Base-by-base conservation (phyloP, 2,329 filamentous ascomycete species). In the Fusarium albosuccineum region DNA sequence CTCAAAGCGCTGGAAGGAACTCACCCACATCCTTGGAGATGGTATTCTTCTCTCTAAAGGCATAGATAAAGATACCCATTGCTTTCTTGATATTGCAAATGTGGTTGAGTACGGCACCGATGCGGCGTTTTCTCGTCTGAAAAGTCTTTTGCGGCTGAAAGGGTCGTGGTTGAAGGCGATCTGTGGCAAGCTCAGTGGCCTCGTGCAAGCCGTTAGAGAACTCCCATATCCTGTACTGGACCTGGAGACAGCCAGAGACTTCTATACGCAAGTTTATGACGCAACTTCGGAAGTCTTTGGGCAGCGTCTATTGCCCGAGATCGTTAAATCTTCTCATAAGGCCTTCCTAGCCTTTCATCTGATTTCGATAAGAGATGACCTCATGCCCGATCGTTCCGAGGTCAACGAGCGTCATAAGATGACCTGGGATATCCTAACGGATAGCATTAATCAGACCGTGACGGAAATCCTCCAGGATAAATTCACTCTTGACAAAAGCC, bases 41-140 rank as follows among this genome's bases (percentile, higher is more conserved):
- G 44, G 44, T 11, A 46, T 46, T 33, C 44, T 46, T 46, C 27
- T 46, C 14, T 9, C 44, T 16, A 16, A 27, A 26, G 33, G 8
- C 14, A 10, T 11, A 8, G 44, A 16, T 16, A 5, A 17, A 4
- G 5, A 46, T 46, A n/a, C 8, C 27, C 27, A 46, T 11, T 30
- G 26, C 26, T 46, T 46, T 46, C 44, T 46, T 46, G 27, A 46
- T 46, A 30, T 46, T 46, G 44, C 7, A 11, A 46, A 11, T 46
- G 14, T 46, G 44, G 27, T 46, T 17, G 44, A 46, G 27, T 33
- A 3, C 27, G 44, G 27, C 29, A 6, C 33, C 27, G 44, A 33
- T 9, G 26, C 13, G 2, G 44, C 8, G 44, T 46, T 33, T 46
- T 46, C 27, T 46, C 44, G 44, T 33, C 27, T 46, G 7, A 46